Conservation (phyloP, 306 rosid genomes). For the Adenanthera pavonina region DNA sequence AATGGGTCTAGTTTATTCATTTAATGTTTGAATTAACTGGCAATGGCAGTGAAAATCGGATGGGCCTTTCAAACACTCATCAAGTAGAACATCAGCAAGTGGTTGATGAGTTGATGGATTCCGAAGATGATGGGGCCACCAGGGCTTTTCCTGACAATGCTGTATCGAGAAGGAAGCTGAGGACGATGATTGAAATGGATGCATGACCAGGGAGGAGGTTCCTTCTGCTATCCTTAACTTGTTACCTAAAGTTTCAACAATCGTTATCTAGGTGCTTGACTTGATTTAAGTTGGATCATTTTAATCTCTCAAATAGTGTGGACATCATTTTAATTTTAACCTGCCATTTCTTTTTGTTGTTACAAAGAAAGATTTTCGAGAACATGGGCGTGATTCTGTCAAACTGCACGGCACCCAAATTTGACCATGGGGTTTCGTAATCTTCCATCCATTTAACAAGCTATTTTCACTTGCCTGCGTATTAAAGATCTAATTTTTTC, state of each 20-base stretch:
- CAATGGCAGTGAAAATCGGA: conserved; percentile 36
- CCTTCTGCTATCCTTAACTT: conserved; percentile 1
- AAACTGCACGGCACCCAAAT: background rate
- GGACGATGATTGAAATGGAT: conserved; percentile 69
- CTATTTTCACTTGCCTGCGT: background rate
- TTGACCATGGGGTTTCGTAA: background rate
- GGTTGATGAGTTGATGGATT: conserved; percentile 67
- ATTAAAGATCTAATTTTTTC: background rate
- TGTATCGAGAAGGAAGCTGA: conserved; percentile 67
- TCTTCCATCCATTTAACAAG: background rate
- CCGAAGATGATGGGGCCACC: conserved; percentile 63
- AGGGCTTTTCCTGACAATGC: conserved; percentile 45
- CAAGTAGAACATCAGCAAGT: conserved; percentile 42
- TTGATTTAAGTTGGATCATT: conserved; percentile 10
- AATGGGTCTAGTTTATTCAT: conserved; percentile 15
- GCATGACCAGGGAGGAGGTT: conserved; percentile 13
- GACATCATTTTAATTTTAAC: background rate
- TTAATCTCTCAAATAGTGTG: background rate
- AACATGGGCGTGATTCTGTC: background rate
- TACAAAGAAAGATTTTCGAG: background rate
- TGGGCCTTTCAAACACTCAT: conserved; percentile 33
- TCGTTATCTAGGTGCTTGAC: background rate
- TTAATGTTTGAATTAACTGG: conserved; percentile 44
- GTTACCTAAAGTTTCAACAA: conserved; percentile 7
- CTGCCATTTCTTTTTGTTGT: background rate